Evolutionary conservation across 768 basidiomycete genomes (phyloP), one percentile per base, ranked within the genome.

Genomic region (Trametes meyenii): DNA sequence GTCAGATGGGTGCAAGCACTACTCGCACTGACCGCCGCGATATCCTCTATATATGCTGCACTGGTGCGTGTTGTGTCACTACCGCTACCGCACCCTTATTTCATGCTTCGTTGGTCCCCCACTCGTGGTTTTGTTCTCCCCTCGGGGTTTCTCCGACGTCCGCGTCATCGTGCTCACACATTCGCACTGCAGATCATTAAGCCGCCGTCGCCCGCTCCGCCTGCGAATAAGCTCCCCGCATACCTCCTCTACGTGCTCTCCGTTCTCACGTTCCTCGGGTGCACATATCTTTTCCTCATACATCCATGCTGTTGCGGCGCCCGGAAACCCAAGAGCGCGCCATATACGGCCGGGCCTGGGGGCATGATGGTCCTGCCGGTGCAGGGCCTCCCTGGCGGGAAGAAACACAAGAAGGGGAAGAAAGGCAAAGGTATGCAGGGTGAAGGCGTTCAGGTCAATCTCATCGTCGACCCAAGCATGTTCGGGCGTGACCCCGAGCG

Each of bases 311-410:
- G 82, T 65, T 80, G 80, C 64, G 75, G 39, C 65, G 72, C 52
- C 62, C 70, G 64, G 23, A 78, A 57, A 43, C 42, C 56, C 51
- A 69, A 26, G 62, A 66, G 19, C 26, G 29, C 53, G 46, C 64
- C 61, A n/a, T 67, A 62, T 35, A 64, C 62, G 14, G 58, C 55
- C 11, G 68, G 67, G 1, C 73, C 70, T 0, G 62, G 65, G 26
- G 83, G 83, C 38, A 80, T 84, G 76, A 83, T 85, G 76, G 85
- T 88, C 5, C 79, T 90, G 42, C 87, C 88, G 44, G 82, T 89
- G 2, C 81, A 85, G 40, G 79, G 81, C 13, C 73, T 84, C 12
- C 77, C 77, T 0, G 79, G 78, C 1, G 74, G 73, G 5, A 79
- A 80, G 5, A 79, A 81, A 21, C 77, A 76, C 67, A 78, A 78